Evolutionary conservation across 371 early-diverging fungal genomes (phyloP).

Genomic region (Mortierella sp.): DNA sequence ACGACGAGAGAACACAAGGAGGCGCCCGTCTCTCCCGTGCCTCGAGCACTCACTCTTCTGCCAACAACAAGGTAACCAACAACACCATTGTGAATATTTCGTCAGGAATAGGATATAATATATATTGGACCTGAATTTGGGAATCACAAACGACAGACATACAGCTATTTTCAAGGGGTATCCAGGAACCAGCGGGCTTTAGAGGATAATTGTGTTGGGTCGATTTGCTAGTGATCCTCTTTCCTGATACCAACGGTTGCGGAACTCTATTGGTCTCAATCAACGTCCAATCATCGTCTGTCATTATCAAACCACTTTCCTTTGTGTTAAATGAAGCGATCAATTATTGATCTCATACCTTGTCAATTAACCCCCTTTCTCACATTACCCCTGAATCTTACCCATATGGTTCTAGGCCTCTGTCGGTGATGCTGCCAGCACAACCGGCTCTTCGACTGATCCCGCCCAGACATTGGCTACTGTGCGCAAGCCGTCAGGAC

Average conservation of each 20-base stretch:
- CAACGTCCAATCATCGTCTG: background rate
- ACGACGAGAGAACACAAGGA: slow-evolving; percentile 16
- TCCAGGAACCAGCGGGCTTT: background rate
- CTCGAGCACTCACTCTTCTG: slow-evolving; percentile 46
- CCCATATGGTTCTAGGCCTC: slow-evolving; percentile 29
- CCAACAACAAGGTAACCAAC: slow-evolving; percentile 39
- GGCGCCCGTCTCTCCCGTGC: slow-evolving; percentile 34
- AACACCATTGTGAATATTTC: background rate
- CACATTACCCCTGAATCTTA: background rate
- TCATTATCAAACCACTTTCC: background rate
- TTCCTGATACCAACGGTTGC: background rate
- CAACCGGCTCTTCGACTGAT: slow-evolving; percentile 45
- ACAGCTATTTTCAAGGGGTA: background rate
- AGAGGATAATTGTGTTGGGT: background rate
- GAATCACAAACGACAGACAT: background rate
- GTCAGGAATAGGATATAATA: background rate
- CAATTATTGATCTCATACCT: background rate
- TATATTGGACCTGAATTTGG: background rate
- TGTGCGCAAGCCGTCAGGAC: slow-evolving; percentile 47
- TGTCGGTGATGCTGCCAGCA: slow-evolving; percentile 40
- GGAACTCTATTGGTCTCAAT: slow-evolving; percentile 17
- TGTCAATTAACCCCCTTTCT: background rate
- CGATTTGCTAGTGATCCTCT: background rate
- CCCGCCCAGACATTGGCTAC: slow-evolving; percentile 38
- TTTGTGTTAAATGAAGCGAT: background rate